Evolutionary conservation across 2,329 filamentous ascomycete species (phyloP), one percentile per base, ranked within the genome.

Genomic region (Pseudogymnoascus sp.): DNA sequence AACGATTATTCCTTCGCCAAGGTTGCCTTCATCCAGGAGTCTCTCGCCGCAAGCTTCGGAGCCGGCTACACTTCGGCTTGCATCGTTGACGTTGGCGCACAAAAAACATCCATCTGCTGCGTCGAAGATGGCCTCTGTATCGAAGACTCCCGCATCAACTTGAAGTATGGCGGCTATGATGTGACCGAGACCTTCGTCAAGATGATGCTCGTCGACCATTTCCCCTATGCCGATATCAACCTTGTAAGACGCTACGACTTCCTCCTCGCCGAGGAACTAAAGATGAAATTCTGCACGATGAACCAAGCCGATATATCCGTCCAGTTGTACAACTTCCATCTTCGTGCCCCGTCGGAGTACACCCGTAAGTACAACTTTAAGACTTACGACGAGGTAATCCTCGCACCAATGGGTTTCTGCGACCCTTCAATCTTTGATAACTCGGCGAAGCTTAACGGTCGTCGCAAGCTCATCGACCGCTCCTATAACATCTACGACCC

Each of bases 181-280:
- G 89, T 97, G 38, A 97, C 94, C 0, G 91, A 96, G 69, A 90
- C 91, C 0, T 97, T 99, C 70, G 83, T 96, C 73, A 96, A 94
- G 77, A 97, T 97, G 93, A 92, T 97, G 89, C 84, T 99, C 2
- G 92, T 89, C 75, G 92, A 97, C 73, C 89, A 94, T 70, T 97
- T 99, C 69, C 93, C 95, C 4, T 99, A 99, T 73, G 84, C 89
- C 58, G 92, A 97, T 19, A 95, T 99, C 76, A 96, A 99, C 72
- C 80, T 99, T 28, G 87, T 86, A 73, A 84, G 92, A 61, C 85
- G 94, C 58, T 95, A 97, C 71, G 94, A 99, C 73, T 97, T 93
- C 68, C 77, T 97, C 38, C 81, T 99, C 23, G 93, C 93, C 1
- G 94, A 99, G 75, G 94, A 99, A 77, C 80, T 99, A 64, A 99